A percentile compares a stretch with the other conserved stretches of the same genome.
Conservation (phyloP, 192 early-diverging fungal genomes). For the Backusella westeae region DNA sequence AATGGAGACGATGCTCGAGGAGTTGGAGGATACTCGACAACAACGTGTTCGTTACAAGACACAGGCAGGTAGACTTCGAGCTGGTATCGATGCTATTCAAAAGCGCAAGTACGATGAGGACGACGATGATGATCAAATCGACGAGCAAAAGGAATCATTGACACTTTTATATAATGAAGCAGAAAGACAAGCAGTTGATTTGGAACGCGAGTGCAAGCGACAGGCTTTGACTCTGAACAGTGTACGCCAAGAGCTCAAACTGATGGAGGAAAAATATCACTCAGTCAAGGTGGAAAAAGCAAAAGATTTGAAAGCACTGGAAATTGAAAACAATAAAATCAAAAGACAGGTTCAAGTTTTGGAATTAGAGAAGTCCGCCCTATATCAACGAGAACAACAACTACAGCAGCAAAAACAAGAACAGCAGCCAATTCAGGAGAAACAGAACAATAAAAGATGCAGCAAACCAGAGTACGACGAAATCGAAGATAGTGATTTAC, state of each 20-base stretch:
- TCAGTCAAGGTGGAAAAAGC: neutral
- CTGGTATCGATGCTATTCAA: slow-evolving; percentile 15
- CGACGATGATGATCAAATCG: neutral
- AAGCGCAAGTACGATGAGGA: neutral
- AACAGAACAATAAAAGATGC: neutral
- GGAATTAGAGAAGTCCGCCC: neutral
- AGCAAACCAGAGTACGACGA: neutral
- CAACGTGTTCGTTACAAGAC: slow-evolving; percentile 4
- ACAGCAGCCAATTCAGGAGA: neutral
- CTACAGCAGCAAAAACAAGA: neutral
- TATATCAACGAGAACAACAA: neutral
- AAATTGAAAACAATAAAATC: neutral
- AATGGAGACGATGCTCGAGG: slow-evolving; percentile 15
- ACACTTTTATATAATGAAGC: neutral
- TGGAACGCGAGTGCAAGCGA: slow-evolving; percentile 6
- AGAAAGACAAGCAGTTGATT: slow-evolving; percentile 9
- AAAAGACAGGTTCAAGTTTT: neutral
- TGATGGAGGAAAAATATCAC: neutral
- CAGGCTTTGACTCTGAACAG: neutral
- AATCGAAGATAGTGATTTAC: neutral
- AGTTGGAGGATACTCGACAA: slow-evolving; percentile 5
- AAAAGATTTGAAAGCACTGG: neutral
- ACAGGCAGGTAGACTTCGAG: slow-evolving; percentile 8
- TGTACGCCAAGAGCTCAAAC: neutral
- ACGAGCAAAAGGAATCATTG: neutral